Base-by-base conservation (phyloP, 371 early-diverging fungal genomes). In the Sporodiniella umbellata region DNA sequence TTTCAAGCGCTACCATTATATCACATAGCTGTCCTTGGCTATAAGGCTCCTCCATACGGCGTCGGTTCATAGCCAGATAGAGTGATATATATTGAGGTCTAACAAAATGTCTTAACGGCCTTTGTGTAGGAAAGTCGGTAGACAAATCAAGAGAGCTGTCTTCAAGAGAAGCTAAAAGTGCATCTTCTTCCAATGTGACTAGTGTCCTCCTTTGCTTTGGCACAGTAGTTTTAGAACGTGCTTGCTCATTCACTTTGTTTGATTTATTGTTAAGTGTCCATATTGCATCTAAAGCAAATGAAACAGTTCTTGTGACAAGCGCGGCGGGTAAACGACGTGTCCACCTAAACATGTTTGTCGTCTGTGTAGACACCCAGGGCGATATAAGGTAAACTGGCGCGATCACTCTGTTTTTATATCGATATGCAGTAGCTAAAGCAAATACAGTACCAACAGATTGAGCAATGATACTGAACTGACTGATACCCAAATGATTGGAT, bases 281-380 rank as follows among this genome's bases (percentile, higher is more conserved):
- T 66, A 77, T 77, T 2, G 72, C 68, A 54, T 77, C 78, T 43
- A 77, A 50, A 8, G 74, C 74, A 8, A 77, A 47, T 4, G 73
- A 71, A n/a, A 73, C 48, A 0, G 72, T 71, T 2, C 67, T 65
- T 12, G 72, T 63, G 0, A 77, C 69, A 1, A 77, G 45, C 4
- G 63, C 51, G 2, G 74, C 74, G 3, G 78, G 78, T 19, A 77
- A 31, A 18, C 72, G 53, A 0, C 74, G 63, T 15, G 74, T 66
- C 78, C 78, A 77, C 52, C 67, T 68, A 37, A 73, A 77, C 23
- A 74, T 73, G 17, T 73, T 71, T 10, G 78, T 70, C 22, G 53
- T 63, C 18, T 68, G 59, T 4, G 78, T 72, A 4, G 78, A 73
- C n/a, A 77, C 78, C 78, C 78, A 77, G 1, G 78, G 78, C 6